Conservation (phyloP, 495 filamentous ascomycete genomes). For the Trichocladium antarcticum region DNA sequence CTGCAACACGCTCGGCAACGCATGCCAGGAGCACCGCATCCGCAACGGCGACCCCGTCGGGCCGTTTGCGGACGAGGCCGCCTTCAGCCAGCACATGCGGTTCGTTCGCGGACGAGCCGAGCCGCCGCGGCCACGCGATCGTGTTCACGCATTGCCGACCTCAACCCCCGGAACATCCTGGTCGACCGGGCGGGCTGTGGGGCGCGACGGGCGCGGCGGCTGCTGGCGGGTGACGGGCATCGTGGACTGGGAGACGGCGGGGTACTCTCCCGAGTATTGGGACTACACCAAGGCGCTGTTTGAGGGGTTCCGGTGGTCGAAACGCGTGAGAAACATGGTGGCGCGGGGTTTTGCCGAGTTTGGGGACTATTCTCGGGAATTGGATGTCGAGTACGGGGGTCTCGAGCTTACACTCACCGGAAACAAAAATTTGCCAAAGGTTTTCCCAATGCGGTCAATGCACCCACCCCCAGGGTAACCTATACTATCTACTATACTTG, state of each 20-base stretch:
- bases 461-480: too few relatives aligned
- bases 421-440: too few relatives aligned
- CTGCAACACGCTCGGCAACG: conserved; percentile 21
- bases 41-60: conserved; percentile 16
- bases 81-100: conserved; percentile 23
- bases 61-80: conserved; percentile 25
- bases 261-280: conserved; percentile 45
- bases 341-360: conserved; percentile 17
- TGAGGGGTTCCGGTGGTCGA: conserved; percentile 19
- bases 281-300: conserved; percentile 31
- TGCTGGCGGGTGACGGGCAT: conserved; percentile 26
- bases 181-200: conserved; percentile 13
- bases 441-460: too few relatives aligned
- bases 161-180: conserved; percentile 38
- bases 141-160: conserved; percentile 39
- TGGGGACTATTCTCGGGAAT: conserved; percentile 21
- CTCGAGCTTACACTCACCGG: too few relatives aligned
- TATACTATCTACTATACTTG: too few relatives aligned
- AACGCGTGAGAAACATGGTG: conserved; percentile 18
- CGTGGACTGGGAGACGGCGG: conserved; percentile 39
- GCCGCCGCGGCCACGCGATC: conserved; percentile 24
- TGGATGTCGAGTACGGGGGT: conserved; percentile 26
- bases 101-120: conserved; percentile 21
- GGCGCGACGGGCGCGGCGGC: conserved; percentile 13
- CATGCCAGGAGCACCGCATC: conserved; percentile 20